These are phyloP conservation scores for Penicillium corylophilum DNA, from an alignment of 2,329 filamentous ascomycete genomes.

Conservation along the genomic window DNA sequence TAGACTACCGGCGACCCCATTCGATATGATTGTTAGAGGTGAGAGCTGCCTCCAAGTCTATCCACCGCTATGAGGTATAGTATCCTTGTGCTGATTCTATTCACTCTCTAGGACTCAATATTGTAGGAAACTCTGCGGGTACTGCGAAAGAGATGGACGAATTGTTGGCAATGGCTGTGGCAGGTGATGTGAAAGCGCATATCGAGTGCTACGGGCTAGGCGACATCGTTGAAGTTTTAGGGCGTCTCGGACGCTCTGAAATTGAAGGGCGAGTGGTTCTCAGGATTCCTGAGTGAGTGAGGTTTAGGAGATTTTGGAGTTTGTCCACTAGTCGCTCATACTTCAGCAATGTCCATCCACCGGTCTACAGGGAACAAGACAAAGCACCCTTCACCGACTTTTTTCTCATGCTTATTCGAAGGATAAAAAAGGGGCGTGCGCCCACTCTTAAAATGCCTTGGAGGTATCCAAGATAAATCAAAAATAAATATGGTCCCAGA, in stretches of 20 bases:
- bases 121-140: slow-evolving; percentile 49
- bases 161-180: slow-evolving; percentile 43
- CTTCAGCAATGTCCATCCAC: background rate
- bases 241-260: slow-evolving; percentile 36
- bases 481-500: background rate
- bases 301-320: too few species aligned
- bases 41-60: background rate
- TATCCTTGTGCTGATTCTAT: background rate
- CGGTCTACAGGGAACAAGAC: too few species aligned
- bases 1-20: slow-evolving; percentile 47
- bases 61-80: background rate
- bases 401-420: background rate
- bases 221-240: slow-evolving; percentile 36
- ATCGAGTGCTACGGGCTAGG: slow-evolving; percentile 38
- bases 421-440: too few species aligned
- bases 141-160: slow-evolving; percentile 49
- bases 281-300: slow-evolving; percentile 27
- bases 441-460: too few species aligned
- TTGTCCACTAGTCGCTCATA: background rate
- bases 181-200: slow-evolving; percentile 42
- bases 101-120: slow-evolving; percentile 36
- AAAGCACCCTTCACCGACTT: too few species aligned
- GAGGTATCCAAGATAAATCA: too few species aligned
- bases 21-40: slow-evolving; percentile 50
- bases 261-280: slow-evolving; percentile 41